Conservation (phyloP, 805 yeast species). For the Monosporozyma servazzii region DNA sequence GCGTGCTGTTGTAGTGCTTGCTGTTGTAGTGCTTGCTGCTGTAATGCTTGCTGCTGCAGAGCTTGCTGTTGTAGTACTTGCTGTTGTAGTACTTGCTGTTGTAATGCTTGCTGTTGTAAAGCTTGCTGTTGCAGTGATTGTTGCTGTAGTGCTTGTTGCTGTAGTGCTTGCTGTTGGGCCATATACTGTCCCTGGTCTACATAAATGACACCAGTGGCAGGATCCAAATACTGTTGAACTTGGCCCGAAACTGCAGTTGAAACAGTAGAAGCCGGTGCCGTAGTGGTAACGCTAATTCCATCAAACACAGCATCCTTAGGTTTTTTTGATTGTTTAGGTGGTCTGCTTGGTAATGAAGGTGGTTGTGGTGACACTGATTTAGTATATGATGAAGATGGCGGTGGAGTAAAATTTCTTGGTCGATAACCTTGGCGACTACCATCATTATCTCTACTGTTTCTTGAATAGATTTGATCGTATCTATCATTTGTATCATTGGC, state of each 20-base stretch:
- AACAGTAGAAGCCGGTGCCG: conserved; percentile 14
- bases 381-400: conserved; percentile 36
- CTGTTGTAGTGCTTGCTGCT: conserved; percentile 4
- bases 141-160: conserved; percentile 4
- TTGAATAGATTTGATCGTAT: conserved; percentile 3
- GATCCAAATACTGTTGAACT: conserved; percentile 61
- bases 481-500: conserved; percentile 1
- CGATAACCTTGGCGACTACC: conserved; percentile 25
- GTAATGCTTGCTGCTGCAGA: conserved; percentile 8
- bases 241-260: not conserved
- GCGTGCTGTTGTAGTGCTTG: conserved; percentile 1
- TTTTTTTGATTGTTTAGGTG: conserved; percentile 21
- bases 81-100: conserved; percentile 14
- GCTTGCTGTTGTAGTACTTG: conserved; percentile 11
- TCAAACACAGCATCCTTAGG: conserved; percentile 32
- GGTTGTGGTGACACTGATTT: conserved; percentile 5
- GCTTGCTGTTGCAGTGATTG: conserved; percentile 5
- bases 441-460: conserved; percentile 2
- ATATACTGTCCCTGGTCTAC: conserved; percentile 57
- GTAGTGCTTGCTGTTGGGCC: conserved; percentile 9
- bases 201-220: conserved; percentile 59
- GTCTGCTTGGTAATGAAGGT: conserved; percentile 34
- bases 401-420: conserved; percentile 26
- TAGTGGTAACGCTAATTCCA: conserved; percentile 15
- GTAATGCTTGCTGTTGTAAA: conserved; percentile 12